Evolutionary conservation across 768 basidiomycete genomes (phyloP), one percentile per base, ranked within the genome.

Genomic region (Russula virescens): DNA sequence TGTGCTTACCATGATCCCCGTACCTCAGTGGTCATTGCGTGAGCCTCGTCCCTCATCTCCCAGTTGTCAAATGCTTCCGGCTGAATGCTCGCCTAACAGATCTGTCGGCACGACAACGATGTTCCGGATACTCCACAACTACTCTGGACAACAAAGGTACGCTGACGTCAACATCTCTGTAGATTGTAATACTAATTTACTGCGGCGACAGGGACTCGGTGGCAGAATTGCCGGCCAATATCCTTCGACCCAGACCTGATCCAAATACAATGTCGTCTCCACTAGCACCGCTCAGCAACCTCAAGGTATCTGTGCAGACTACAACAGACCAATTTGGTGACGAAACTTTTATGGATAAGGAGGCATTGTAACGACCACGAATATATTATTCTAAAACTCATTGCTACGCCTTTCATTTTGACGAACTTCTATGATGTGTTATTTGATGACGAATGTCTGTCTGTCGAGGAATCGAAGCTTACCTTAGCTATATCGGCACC

Each of bases 21-120:
- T 6, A 43, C 50, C 11, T 46, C 21, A 62, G 61, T 62, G 40
- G 61, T 62, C 2, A 62, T 62, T 35, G 61, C 61, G 60, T 61
- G 54, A 61, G 60, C 40, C 8, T 7, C 38, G 13, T 38, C 8
- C 10, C 13, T 11, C 10, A n/a, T 49, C 14, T 47, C 25, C 26
- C 4, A 1, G 7, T 34, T 11, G 7, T 25, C 2, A 16, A 49
- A 48, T 21, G 9, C 7, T 16, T 16, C 3, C 18, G 0, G 35
- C 18, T 34, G 53, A 55, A 3, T 10, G 14, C 16, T 21, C 26
- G 31, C 6, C n/a, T 11, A n/a, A 49, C 35, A 58, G 57, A 23
- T 52, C 50, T 3, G 34, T 60, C 23, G 58, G 58, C 14, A 52
- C 58, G 28, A 60, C 58, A 1, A 14, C 25, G 19, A 60, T 60